Evolutionary conservation across 169 alveolate genomes (phyloP).

Genomic region (Eimeria praecox): DNA sequence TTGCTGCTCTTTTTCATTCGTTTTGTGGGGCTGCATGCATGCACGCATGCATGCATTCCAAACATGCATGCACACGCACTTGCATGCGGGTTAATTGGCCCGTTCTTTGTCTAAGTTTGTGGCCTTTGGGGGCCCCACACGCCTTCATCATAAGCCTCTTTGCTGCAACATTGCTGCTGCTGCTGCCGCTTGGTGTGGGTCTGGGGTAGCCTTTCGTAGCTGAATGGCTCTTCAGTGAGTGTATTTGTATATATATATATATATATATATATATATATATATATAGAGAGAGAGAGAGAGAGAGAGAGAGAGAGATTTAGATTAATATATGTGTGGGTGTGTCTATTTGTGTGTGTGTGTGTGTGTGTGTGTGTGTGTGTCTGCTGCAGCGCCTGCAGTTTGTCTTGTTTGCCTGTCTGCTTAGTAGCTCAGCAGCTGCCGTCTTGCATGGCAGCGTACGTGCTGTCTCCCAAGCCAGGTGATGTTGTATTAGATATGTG

Average conservation of each 20-base stretch:
- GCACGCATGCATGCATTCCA: neutral
- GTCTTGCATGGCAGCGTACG: constrained; percentile 27
- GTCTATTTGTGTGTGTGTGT: neutral
- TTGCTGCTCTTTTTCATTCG: no score
- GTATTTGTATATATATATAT: neutral
- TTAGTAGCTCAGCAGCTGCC: constrained; percentile 77
- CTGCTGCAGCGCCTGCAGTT: constrained; percentile 48
- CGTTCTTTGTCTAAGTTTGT: no score
- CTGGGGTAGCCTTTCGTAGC: no score
- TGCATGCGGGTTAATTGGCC: no score
- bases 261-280: neutral
- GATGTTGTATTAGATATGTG: constrained; percentile 91
- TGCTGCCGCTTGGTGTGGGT: no score
- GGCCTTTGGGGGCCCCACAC: no score
- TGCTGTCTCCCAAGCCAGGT: constrained; percentile 68
- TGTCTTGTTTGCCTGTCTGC: constrained; percentile 42
- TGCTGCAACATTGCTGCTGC: neutral
- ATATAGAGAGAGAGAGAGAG: no score
- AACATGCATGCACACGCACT: no score
- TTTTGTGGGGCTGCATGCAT: neutral
- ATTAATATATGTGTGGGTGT: neutral
- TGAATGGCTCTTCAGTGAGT: neutral
- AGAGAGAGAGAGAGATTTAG: no score
- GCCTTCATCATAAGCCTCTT: no score
- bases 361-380: neutral